Evolutionary conservation across 2,329 filamentous ascomycete genomes (phyloP).

Genomic region (Camptophora hylomeconis): DNA sequence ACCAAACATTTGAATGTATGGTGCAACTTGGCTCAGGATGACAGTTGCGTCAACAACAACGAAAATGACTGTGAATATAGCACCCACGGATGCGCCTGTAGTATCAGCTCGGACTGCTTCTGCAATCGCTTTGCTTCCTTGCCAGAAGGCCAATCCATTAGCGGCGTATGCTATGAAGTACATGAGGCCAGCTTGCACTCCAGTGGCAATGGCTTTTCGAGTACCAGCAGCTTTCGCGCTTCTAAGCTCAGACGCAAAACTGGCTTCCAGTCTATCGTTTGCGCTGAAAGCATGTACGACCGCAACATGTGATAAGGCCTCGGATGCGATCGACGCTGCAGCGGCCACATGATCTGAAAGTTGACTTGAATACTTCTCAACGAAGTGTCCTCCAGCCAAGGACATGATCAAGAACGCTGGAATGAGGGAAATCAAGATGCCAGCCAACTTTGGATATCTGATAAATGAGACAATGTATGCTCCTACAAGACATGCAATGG

Average conservation of each 20-base stretch:
- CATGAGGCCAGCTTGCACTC: slow-evolving; percentile 20
- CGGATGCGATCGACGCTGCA: slow-evolving; percentile 46
- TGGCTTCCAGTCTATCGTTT: slow-evolving; percentile 31
- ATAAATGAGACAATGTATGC: slow-evolving; percentile 38
- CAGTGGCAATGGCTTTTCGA: slow-evolving; percentile 20
- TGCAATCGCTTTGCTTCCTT: slow-evolving; percentile 38
- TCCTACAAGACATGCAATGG: slow-evolving; percentile 34
- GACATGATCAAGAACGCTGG: slow-evolving; percentile 35
- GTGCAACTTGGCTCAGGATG: slow-evolving; percentile 32
- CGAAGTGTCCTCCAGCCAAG: slow-evolving; percentile 29
- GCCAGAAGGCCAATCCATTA: slow-evolving; percentile 24
- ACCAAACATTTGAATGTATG: slow-evolving; percentile 37
- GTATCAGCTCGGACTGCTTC: slow-evolving; percentile 16
- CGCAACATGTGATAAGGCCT: slow-evolving; percentile 35
- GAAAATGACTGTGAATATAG: slow-evolving; percentile 44
- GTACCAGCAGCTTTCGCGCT: slow-evolving; percentile 18
- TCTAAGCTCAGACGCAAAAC: slow-evolving; percentile 19
- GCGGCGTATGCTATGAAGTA: slow-evolving; percentile 23
- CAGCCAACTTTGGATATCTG: slow-evolving; percentile 32
- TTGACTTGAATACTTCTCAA: slow-evolving; percentile 30
- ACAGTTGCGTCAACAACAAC: slow-evolving; percentile 41
- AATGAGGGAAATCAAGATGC: slow-evolving; percentile 32
- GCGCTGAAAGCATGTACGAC: slow-evolving; percentile 42
- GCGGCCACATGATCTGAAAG: slow-evolving; percentile 39
- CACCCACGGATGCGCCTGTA: slow-evolving; percentile 30